Conservation (phyloP, 306 rosid genomes). For the Quercus cerris region DNA sequence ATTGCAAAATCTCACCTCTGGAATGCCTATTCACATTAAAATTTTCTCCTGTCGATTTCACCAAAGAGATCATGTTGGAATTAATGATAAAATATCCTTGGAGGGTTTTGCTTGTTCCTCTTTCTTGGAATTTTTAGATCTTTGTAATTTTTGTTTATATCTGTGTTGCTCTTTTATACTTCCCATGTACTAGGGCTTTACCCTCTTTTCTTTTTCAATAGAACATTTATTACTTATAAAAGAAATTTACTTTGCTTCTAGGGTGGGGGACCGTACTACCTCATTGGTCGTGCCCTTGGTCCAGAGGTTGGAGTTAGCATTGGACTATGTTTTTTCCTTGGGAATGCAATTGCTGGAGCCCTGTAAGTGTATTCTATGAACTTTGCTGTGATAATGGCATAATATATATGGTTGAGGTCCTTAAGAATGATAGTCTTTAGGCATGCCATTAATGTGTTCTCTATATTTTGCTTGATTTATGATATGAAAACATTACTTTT, state of each 20-base stretch:
- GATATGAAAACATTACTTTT: constrained; percentile 6
- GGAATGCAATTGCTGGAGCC: constrained; percentile 99
- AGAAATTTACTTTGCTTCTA: constrained; percentile 32
- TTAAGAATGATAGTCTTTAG: constrained; percentile 11
- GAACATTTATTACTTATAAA: background rate
- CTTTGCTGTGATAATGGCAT: background rate
- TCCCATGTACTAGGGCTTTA: too few species aligned
- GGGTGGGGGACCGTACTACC: constrained; percentile 99
- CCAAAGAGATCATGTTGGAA: constrained; percentile 2
- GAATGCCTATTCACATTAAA: background rate
- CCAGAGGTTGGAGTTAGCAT: constrained; percentile 99
- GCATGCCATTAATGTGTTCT: constrained; percentile 13
- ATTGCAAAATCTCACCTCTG: background rate
- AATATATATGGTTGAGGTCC: constrained; percentile 18
- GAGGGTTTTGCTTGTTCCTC: too few species aligned
- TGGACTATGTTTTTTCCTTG: constrained; percentile 96
- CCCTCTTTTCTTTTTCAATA: too few species aligned
- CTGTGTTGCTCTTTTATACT: too few species aligned
- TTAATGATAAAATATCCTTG: background rate
- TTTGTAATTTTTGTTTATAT: too few species aligned
- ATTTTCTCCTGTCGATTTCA: background rate
- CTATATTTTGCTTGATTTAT: constrained; percentile 16
- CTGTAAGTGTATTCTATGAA: constrained; percentile 63
- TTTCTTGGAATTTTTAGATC: too few species aligned
- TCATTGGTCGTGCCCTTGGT: constrained; percentile 99